Base-by-base conservation (phyloP, 352 stramenopile genomes). In the Vaucheria bursata region DNA sequence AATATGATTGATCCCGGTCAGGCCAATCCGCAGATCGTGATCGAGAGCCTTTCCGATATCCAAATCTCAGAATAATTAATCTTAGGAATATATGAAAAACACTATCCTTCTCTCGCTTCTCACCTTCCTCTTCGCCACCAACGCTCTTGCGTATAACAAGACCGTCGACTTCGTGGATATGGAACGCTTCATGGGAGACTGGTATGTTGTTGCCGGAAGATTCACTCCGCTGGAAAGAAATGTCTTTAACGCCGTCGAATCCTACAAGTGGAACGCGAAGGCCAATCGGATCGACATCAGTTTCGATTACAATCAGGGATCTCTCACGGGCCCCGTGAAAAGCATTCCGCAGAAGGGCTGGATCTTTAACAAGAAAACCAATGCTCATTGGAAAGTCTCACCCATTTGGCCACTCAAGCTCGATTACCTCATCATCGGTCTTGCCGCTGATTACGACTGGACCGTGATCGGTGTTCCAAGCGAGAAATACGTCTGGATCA, bases 311-410 rank as follows among this genome's bases (percentile, higher is more conserved):
- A 59, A 59, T 25, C 45, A 59, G 25, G 45, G 45, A 18, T 59
- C 45, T 18, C 45, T 59, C 45, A 59, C 45, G 18, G 45, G 45
- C 45, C 45, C 45, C 18, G 45, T 59, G 25, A 59, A 59, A 59
- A 59, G 45, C 45, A 59, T 59, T 59, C 45, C 45, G 45, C 45
- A 59, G 45, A 59, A 59, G 45, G 45, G 45, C 45, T 59, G 45
- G 45, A 18, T 59, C 45, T 59, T 18, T 25, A 59, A 59, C 45
- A 59, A 59, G 45, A 59, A 59, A 25, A 59, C 45, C 45, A 59
- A 59, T 25, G 45, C 45, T 25, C 45, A 59, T 25, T 59, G 45
- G 45, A 59, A 59, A 59, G 45, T 59, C 12, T 59, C 45, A 25
- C 45, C 45, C 12, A 18, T 59, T 25, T 59, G 45, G 45, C 45